Evolutionary conservation across 257 asterid genomes (phyloP).

Genomic region (Fraxinus pennsylvanica): DNA sequence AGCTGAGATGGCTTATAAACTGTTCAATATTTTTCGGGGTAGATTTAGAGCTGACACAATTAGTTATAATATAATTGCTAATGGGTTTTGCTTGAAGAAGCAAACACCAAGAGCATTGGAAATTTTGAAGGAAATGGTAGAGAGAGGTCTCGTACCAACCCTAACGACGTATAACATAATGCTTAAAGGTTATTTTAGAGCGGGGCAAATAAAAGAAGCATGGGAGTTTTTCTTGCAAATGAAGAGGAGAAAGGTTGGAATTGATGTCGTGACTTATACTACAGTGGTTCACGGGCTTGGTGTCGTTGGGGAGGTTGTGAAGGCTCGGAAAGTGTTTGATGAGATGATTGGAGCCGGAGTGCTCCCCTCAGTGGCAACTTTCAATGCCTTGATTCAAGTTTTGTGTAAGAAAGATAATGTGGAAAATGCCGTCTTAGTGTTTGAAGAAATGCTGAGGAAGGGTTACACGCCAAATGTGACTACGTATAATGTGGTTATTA

Average conservation of each 20-base stretch:
- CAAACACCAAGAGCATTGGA: constrained; percentile 68
- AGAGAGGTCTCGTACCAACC: constrained; percentile 69
- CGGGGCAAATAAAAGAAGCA: constrained; percentile 74
- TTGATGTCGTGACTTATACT: constrained; percentile 88
- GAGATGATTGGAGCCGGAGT: constrained; percentile 88
- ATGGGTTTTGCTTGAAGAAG: constrained; percentile 82
- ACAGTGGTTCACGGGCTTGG: constrained; percentile 88
- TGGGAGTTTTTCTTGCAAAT: constrained; percentile 84
- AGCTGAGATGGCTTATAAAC: constrained; percentile 67
- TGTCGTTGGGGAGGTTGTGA: constrained; percentile 69
- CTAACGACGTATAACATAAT: constrained; percentile 67
- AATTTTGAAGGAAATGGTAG: constrained; percentile 79
- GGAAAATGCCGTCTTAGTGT: constrained; percentile 65
- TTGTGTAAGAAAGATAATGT: constrained; percentile 82
- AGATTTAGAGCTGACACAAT: constrained; percentile 66
- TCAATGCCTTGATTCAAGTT: constrained; percentile 80
- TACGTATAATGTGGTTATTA: constrained; percentile 66
- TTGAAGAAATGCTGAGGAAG: constrained; percentile 75
- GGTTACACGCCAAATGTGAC: constrained; percentile 77
- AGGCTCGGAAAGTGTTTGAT: constrained; percentile 61
- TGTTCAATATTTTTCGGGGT: constrained; percentile 58
- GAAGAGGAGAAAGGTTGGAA: constrained; percentile 74
- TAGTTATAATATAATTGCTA: constrained; percentile 69
- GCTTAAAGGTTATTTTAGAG: constrained; percentile 75
- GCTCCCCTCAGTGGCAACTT: constrained; percentile 87